These are phyloP conservation scores for Pistacia atlantica DNA, from an alignment of 345 rosid genomes.

Conservation along the genomic window DNA sequence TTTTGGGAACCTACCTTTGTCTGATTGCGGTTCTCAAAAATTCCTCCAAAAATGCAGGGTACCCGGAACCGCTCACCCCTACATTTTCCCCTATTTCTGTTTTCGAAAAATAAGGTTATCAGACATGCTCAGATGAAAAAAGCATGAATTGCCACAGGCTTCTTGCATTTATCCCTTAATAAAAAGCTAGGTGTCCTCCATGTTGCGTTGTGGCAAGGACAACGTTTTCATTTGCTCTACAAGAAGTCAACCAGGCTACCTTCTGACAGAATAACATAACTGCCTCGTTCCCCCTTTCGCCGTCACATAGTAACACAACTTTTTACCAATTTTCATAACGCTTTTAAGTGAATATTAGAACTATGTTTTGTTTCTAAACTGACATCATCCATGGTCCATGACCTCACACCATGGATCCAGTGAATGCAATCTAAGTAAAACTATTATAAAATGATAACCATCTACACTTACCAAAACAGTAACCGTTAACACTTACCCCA, in stretches of 20 bases:
- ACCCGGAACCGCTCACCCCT: too few relatives aligned
- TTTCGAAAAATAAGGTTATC: neutral
- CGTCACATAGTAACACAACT: neutral
- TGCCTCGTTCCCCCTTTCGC: neutral
- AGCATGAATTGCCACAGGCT: slow-evolving; percentile 36
- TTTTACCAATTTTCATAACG: neutral
- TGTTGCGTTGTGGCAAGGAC: slow-evolving; percentile 39
- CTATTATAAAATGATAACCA: too few relatives aligned
- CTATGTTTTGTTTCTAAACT: neutral
- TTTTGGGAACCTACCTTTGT: too few relatives aligned
- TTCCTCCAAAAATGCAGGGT: too few relatives aligned
- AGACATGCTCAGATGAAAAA: neutral
- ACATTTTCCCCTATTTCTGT: too few relatives aligned
- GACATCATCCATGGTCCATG: neutral
- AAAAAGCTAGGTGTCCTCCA: slow-evolving; percentile 46
- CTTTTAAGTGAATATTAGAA: neutral
- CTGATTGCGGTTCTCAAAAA: too few relatives aligned
- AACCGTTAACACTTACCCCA: slow-evolving; percentile 27
- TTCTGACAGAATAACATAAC: neutral
- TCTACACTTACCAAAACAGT: neutral
- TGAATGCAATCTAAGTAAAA: neutral
- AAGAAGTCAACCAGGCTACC: neutral
- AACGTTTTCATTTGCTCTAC: slow-evolving; percentile 37
- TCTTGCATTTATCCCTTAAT: slow-evolving; percentile 37
- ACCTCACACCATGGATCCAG: neutral